Base-by-base conservation (phyloP, 441 rosid species). In the Bruguiera hainesii region DNA sequence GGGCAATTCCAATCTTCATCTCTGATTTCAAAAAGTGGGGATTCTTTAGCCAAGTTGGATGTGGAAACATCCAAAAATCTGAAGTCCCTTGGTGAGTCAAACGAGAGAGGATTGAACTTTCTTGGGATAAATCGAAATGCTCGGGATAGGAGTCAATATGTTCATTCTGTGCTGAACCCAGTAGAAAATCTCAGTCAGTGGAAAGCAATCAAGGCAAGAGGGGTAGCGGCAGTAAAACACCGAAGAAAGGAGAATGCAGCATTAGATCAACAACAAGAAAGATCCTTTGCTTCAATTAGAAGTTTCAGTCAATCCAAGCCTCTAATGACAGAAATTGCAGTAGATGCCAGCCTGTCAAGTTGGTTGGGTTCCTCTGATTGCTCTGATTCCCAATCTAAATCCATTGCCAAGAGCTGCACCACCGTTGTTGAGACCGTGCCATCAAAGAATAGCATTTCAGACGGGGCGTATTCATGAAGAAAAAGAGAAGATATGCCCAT, bases 271-370 rank as follows among this genome's bases (percentile, higher is more conserved):
- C 84, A 67, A 67, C 68, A 72, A 51, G 67, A 64, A 74, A 68
- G 66, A 64, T 75, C 79, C 16, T 74, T 73, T 63, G 28, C 29
- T 53, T 21, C 29, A 23, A 53, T 16, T 26, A 64, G 74, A 63
- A 31, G 60, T 23, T 73, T 60, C 66, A 60, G 68, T 23, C 57
- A 71, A 56, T 82, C 60, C 35, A 75, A 57, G 50, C 65, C 57
- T 49, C 62, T 52, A 56, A 52, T 19, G 56, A 75, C 66, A 71
- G 83, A 86, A 53, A 51, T 79, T 20, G 79, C 80, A 4, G 89
- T 90, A 28, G 89, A 89, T 71, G 85, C 96, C 60, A 95, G 99
- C 81, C 97, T 95, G 67, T 89, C 98, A 19, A 89, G 82, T 50
- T 95, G 99, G 99, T 68, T 95, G 69, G 78, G 83, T 71, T 76